Conservation (phyloP, 2,329 filamentous ascomycete species). For the Xylaria digitata region DNA sequence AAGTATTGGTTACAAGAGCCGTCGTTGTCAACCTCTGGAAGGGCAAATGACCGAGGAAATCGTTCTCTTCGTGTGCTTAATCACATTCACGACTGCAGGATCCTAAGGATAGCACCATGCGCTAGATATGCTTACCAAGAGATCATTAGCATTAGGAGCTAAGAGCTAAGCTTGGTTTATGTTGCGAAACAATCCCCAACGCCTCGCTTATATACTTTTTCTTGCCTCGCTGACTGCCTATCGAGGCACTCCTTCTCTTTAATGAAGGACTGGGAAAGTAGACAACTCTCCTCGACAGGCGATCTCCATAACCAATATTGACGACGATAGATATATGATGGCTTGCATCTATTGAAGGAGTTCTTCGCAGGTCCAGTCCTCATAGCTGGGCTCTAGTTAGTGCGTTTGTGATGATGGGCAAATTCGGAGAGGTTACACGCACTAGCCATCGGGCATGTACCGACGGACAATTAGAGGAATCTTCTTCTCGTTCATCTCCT, state of each 20-base stretch:
- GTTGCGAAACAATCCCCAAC: constrained; percentile 35
- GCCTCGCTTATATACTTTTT: constrained; percentile 40
- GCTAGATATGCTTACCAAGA: constrained; percentile 23
- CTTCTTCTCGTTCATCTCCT: constrained; percentile 98
- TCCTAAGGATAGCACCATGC: background rate
- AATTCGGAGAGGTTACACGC: constrained; percentile 57
- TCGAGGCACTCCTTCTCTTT: background rate
- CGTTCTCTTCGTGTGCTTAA: constrained; percentile 18
- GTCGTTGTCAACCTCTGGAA: background rate
- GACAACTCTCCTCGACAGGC: background rate
- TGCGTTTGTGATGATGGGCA: constrained; percentile 3
- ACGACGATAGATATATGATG: background rate
- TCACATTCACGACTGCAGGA: constrained; percentile 7
- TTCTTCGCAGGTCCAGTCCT: constrained; percentile 99
- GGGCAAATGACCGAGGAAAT: background rate
- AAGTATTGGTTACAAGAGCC: background rate
- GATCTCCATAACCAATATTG: background rate
- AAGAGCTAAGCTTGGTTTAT: constrained; percentile 22
- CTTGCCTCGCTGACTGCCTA: constrained; percentile 13
- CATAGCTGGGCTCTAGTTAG: constrained; percentile 73
- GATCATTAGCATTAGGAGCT: constrained; percentile 25
- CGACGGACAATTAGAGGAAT: constrained; percentile 94
- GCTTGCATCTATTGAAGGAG: constrained; percentile 68
- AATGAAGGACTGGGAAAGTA: background rate
- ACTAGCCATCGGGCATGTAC: constrained; percentile 97